Evolutionary conservation across 768 basidiomycete genomes (phyloP).

Genomic region (Tricholoma bakamatsutake): DNA sequence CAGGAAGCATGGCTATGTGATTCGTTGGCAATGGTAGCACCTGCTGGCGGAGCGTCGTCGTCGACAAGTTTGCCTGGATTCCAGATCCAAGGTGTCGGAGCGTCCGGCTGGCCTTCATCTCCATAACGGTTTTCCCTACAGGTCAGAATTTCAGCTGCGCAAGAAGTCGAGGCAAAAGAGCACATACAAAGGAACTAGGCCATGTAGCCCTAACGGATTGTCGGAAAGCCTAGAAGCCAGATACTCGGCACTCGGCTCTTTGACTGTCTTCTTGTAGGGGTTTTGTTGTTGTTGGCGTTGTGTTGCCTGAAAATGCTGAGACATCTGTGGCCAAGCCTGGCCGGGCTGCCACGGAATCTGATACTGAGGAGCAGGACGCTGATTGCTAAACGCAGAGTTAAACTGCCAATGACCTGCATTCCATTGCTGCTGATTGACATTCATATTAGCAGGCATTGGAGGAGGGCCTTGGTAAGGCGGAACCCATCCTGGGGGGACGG

Average conservation of each 20-base stretch:
- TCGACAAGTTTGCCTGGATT: conserved; percentile 42
- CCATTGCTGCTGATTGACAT: conserved; percentile 43
- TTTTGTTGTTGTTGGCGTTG: conserved; percentile 30
- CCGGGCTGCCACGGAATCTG: conserved; percentile 33
- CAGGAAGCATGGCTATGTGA: conserved; percentile 10
- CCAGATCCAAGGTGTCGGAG: conserved; percentile 72
- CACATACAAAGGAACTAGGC: conserved; percentile 62
- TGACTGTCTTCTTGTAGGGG: conserved; percentile 62
- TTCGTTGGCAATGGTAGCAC: conserved; percentile 9
- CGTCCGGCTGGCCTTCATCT: conserved; percentile 8
- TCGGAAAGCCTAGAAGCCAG: conserved; percentile 49
- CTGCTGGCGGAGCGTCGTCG: conserved; percentile 18
- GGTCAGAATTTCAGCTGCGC: background rate
- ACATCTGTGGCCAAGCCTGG: conserved; percentile 28
- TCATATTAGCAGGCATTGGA: conserved; percentile 46
- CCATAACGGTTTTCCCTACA: conserved; percentile 29
- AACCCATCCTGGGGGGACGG: conserved; percentile 13
- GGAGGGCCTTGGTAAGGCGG: conserved; percentile 49
- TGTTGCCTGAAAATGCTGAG: conserved; percentile 20
- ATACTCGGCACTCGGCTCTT: conserved; percentile 59
- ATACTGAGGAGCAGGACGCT: conserved; percentile 18
- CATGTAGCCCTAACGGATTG: conserved; percentile 60
- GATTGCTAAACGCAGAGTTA: conserved; percentile 36
- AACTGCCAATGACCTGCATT: conserved; percentile 46
- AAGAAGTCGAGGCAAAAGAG: background rate